Percentiles rank a stretch among this genome's conserved stretches.
Evolutionary conservation across 305 asterid species (phyloP).

Genomic region (Fraxinus albicans): DNA sequence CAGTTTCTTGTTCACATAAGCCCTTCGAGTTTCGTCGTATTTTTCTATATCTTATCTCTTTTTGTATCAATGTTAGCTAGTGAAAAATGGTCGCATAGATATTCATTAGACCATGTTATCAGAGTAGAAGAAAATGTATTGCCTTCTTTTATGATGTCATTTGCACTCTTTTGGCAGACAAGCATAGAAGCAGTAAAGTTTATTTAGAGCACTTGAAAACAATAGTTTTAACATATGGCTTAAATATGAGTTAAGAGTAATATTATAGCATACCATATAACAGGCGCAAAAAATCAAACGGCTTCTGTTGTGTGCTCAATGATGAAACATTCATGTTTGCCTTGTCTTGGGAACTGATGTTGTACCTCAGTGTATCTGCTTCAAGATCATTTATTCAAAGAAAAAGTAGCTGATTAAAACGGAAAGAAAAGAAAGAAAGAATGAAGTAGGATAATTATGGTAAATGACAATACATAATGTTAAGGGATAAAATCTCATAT

Average conservation of each 20-base stretch:
- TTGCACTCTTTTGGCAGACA: not conserved
- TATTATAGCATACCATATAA: conserved; percentile 40
- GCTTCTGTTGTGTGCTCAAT: conserved; percentile 31
- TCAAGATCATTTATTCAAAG: conserved; percentile 24
- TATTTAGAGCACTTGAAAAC: not conserved
- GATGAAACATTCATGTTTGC: conserved; percentile 28
- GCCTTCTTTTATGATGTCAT: not conserved
- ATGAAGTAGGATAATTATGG: not conserved
- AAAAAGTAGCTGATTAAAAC: not conserved
- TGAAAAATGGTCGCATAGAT: not conserved
- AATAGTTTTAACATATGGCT: not conserved
- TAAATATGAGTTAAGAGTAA: not conserved
- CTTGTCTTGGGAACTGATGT: conserved; percentile 19
- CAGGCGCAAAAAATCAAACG: conserved; percentile 45
- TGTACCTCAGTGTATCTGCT: conserved; percentile 34
- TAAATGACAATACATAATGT: not conserved
- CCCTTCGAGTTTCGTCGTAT: not conserved
- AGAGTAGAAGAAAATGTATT: not conserved
- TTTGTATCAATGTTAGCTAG: not conserved
- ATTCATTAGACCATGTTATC: not conserved
- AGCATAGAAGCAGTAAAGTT: not conserved
- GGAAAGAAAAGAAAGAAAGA: not conserved
- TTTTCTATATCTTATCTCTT: not conserved
- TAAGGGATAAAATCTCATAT: not conserved
- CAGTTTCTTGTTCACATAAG: not conserved